phyloP scores from a whole-genome alignment of 345 rosid species.

The Trapa bicornis region DNA sequence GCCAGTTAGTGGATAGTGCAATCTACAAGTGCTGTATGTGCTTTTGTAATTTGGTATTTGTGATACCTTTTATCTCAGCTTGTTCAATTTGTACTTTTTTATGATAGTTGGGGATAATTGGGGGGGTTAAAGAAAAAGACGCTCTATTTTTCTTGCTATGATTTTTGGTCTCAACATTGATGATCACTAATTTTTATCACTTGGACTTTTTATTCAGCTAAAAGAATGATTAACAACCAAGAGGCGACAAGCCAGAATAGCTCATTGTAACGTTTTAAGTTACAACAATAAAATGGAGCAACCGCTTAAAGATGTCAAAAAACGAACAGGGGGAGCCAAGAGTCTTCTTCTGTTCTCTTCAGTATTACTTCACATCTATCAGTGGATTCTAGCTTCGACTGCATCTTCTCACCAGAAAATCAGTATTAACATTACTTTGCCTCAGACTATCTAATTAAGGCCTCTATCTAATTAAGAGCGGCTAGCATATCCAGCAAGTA shows the following conservation, averaged over 20 bases:
- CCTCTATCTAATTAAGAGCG: not conserved
- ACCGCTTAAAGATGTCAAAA: not conserved
- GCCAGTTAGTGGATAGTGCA: too few species aligned
- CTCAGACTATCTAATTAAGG: not conserved
- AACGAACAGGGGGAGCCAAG: not conserved
- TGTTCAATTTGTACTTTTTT: too few species aligned
- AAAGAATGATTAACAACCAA: too few species aligned
- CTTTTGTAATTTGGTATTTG: too few species aligned
- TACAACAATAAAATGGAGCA: not conserved
- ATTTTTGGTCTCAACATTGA: too few species aligned
- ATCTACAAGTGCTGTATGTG: too few species aligned
- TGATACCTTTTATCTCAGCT: too few species aligned
- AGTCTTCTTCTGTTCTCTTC: not conserved
- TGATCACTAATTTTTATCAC: too few species aligned
- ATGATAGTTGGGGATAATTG: too few species aligned
- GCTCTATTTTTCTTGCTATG: too few species aligned
- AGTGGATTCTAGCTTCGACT: not conserved
- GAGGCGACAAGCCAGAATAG: not conserved
- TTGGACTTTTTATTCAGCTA: too few species aligned
- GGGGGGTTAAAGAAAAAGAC: too few species aligned
- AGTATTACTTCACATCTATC: not conserved
- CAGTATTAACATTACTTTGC: not conserved
- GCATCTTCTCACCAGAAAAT: not conserved
- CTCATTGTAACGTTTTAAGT: not conserved
- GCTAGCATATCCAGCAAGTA: not conserved